Base-by-base conservation (phyloP, 106 monocot species). In the Dendrobium huoshanense region DNA sequence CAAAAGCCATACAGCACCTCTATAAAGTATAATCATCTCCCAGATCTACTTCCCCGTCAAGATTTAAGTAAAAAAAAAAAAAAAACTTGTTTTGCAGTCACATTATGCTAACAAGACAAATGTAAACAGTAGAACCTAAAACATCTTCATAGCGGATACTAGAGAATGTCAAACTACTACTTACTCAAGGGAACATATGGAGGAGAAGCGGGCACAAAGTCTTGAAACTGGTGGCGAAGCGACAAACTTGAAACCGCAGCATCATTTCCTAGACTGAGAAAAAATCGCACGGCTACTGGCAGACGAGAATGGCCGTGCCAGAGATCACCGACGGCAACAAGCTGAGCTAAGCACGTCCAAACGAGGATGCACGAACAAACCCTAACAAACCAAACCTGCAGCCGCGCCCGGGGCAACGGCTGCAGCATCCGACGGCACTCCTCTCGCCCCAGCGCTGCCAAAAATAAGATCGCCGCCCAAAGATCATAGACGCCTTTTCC, bases 311-410 rank as follows among this genome's bases (percentile, higher is more conserved):
- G 75, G 79, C 55, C 55, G 43, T 45, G 76, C 88, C 88, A 85
- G 59, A 88, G 77, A 40, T 78, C 84, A 7, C 81, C 79, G 45
- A 82, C 45, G 56, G 84, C 77, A 67, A 85, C 22, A 29, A 88
- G 85, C 84, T 88, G 87, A 13, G 79, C 77, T 5, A 82, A 43
- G 56, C 87, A 85, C 0, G 84, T 70, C 81, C 87, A 87, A 15
- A 84, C 64, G 6, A 87, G 78, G 59, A 87, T 72, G 56, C 84
- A 77, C 22, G 78, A 73, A 78, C 87, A 87, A 58, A 81, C 81
- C 77, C 79, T 70, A 58, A 82, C 61, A 82, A 86, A 82, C 82
- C 86, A 82, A 75, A 56, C 40, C 75, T 79, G 79, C 67, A 67
- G 31, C 79, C 86, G 82, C 82, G 54, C 1, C 76, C 86, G 74